These are phyloP conservation scores for Yarrowia hollandica DNA, from an alignment of 805 yeast genomes.

Conservation along the genomic window DNA sequence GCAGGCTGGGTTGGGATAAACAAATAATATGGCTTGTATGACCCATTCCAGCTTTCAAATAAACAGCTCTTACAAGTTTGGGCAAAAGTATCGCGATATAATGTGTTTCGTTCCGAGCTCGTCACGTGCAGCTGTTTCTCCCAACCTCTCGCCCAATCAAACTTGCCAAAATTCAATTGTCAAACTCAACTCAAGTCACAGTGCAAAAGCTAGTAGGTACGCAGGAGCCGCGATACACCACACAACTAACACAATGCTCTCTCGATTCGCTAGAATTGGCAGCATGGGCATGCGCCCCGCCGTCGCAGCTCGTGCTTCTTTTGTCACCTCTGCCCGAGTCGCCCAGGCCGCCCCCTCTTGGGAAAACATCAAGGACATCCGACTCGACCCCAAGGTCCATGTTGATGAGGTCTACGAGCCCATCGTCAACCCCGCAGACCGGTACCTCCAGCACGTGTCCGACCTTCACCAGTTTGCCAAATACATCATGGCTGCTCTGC, in stretches of 20 bases:
- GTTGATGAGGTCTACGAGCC: slow-evolving; percentile 33
- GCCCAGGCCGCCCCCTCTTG: slow-evolving; percentile 22
- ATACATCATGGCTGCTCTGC: slow-evolving; percentile 73
- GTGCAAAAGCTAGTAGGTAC: slow-evolving; percentile 19
- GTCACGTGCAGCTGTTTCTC: slow-evolving; percentile 13
- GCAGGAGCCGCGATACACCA: slow-evolving; percentile 23
- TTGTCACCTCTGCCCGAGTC: slow-evolving; percentile 16
- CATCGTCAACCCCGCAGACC: slow-evolving; percentile 74
- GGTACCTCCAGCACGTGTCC: slow-evolving; percentile 62
- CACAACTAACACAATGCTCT: slow-evolving; percentile 29
- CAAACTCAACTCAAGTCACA: slow-evolving; percentile 1
- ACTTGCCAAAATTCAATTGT: slow-evolving; percentile 25
- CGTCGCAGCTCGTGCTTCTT: slow-evolving; percentile 20
- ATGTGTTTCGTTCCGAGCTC: too few relatives aligned
- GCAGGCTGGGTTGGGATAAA: too few relatives aligned
- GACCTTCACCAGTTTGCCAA: slow-evolving; percentile 80
- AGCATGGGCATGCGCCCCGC: slow-evolving; percentile 25
- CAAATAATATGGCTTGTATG: too few relatives aligned
- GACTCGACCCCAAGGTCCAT: slow-evolving; percentile 18
- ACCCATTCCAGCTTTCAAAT: too few relatives aligned
- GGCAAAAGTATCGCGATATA: too few relatives aligned
- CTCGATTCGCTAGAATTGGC: slow-evolving; percentile 27
- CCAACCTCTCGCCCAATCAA: slow-evolving; percentile 28
- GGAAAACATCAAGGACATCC: slow-evolving; percentile 24
- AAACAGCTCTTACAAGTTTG: too few relatives aligned